Conservation (phyloP, 176 grass and related monocot genomes). For the Raddia distichophylla region DNA sequence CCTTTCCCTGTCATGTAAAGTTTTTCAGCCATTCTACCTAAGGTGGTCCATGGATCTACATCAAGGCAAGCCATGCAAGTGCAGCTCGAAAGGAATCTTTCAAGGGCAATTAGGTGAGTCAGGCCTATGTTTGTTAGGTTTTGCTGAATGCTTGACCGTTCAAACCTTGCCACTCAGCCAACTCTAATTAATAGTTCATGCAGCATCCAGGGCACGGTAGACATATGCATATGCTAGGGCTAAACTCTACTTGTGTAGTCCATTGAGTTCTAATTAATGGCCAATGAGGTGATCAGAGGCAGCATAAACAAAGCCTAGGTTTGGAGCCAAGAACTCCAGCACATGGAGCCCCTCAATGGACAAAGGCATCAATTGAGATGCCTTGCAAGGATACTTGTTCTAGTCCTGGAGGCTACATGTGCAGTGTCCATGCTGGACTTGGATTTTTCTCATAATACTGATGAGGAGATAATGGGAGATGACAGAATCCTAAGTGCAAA, state of each 20-base stretch:
- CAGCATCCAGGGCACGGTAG: background rate
- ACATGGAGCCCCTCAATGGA: constrained; percentile 40
- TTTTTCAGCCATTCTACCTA: background rate
- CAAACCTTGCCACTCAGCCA: background rate
- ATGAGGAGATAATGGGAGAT: constrained; percentile 6
- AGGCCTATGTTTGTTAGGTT: constrained; percentile 19
- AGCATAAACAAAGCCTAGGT: constrained; percentile 21
- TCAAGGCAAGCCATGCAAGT: constrained; percentile 1
- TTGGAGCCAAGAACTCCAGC: constrained; percentile 42
- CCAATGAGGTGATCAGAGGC: background rate
- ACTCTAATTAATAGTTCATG: background rate
- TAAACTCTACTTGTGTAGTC: background rate
- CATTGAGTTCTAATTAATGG: background rate
- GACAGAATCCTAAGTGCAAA: constrained; percentile 22
- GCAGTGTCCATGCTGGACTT: constrained; percentile 4
- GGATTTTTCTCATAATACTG: background rate
- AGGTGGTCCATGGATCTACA: constrained; percentile 41
- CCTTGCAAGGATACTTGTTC: constrained; percentile 14
- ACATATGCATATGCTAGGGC: background rate
- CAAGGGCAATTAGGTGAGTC: background rate
- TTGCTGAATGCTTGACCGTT: constrained; percentile 2
- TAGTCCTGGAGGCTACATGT: constrained; percentile 26
- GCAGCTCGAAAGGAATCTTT: constrained; percentile 29
- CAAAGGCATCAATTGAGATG: constrained; percentile 34
- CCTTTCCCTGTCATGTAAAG: constrained; percentile 4